Conservation (phyloP, 192 early-diverging fungal genomes). For the Chytriomyces sp. region DNA sequence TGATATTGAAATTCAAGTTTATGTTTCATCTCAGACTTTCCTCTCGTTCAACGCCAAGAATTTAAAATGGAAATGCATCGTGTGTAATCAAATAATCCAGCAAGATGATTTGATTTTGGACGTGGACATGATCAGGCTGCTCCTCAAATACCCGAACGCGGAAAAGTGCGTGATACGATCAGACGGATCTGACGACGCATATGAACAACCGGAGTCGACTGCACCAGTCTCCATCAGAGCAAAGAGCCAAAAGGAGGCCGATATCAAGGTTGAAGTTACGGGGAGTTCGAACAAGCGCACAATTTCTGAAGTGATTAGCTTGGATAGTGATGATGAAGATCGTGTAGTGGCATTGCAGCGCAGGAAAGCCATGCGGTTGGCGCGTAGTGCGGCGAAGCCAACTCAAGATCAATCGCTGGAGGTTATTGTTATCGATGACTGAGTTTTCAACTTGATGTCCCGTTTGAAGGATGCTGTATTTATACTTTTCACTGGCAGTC, state of each 20-base stretch:
- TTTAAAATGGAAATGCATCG: conserved; percentile 38
- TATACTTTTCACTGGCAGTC: no score
- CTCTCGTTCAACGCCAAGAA: conserved; percentile 17
- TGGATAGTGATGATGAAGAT: conserved; percentile 9
- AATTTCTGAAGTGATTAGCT: neutral
- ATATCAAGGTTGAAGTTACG: no score
- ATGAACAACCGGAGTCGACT: neutral
- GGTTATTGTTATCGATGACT: neutral
- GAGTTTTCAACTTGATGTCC: neutral
- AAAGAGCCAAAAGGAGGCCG: no score
- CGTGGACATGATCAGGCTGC: conserved; percentile 20
- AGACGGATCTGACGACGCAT: conserved; percentile 43
- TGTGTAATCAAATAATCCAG: conserved; percentile 31
- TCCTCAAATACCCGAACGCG: conserved; percentile 41
- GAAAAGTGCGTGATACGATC: conserved; percentile 44
- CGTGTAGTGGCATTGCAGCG: no score
- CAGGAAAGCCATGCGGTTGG: no score
- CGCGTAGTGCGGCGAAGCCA: no score
- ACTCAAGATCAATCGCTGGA: neutral
- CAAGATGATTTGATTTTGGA: conserved; percentile 34
- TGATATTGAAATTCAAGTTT: neutral
- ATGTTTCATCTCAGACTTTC: conserved; percentile 27
- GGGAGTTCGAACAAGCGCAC: neutral
- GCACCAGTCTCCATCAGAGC: no score
- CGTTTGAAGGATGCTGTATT: no score